A percentile compares a stretch with the other conserved stretches of the same genome.
Conservation (phyloP, 169 alveolate species). For the Cryptosporidium sp. region DNA sequence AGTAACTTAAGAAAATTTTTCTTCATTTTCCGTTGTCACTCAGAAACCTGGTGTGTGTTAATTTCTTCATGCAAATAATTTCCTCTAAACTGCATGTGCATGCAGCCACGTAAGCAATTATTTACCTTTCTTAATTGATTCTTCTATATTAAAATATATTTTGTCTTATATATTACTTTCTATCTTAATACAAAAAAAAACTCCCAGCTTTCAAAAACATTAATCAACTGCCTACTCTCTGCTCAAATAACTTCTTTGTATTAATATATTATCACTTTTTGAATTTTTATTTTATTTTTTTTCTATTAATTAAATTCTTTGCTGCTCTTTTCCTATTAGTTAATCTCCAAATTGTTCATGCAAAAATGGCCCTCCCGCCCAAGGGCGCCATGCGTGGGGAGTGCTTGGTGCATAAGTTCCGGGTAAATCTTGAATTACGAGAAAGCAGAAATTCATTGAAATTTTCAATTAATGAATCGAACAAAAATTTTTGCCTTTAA, state of each 20-base stretch:
- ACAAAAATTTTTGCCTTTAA: too few species aligned
- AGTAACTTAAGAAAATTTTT: background rate
- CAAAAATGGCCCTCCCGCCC: slow-evolving; percentile 1
- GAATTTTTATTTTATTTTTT: background rate
- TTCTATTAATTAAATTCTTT: background rate
- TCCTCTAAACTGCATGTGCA: background rate
- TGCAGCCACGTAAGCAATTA: slow-evolving; percentile 19
- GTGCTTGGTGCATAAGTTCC: background rate
- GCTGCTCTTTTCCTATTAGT: background rate
- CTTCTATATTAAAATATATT: background rate
- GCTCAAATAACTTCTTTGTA: too few species aligned
- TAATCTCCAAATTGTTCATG: slow-evolving; percentile 33
- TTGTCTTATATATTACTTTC: too few species aligned
- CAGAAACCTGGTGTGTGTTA: background rate
- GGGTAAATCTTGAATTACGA: background rate
- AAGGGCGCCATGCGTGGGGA: slow-evolving; percentile 27
- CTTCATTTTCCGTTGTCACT: background rate
- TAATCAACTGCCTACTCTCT: background rate
- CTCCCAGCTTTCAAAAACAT: too few species aligned
- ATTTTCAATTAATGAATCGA: background rate
- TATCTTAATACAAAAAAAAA: too few species aligned
- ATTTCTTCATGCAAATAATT: background rate
- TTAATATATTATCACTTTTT: background rate
- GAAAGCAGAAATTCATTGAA: background rate
- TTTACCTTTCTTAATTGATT: background rate